Percentiles rank a stretch among this genome's conserved stretches.
Evolutionary conservation across 495 filamentous ascomycete genomes (phyloP).

Genomic region (Penicillium waksmanii): DNA sequence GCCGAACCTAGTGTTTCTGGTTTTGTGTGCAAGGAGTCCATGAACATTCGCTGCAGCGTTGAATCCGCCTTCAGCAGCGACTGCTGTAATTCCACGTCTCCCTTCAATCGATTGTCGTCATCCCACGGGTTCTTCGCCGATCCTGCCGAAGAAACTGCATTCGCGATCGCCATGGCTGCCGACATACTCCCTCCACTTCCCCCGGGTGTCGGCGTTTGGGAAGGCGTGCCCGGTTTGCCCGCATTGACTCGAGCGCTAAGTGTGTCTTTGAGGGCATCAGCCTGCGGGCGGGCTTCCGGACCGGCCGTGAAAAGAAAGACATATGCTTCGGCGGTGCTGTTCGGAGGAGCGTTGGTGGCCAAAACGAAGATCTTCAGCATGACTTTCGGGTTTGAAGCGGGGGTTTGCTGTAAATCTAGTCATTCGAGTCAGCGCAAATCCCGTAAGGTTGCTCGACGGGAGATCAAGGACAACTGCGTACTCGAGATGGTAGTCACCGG

Average conservation of each 20-base stretch:
- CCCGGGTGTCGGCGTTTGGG: constrained; percentile 36
- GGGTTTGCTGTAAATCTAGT: constrained; percentile 87
- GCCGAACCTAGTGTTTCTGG: constrained; percentile 76
- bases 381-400: constrained; percentile 77
- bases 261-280: constrained; percentile 78
- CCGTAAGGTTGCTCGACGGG: not conserved
- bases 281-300: constrained; percentile 75
- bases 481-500: constrained; percentile 77
- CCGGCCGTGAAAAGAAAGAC: constrained; percentile 86
- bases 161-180: constrained; percentile 63
- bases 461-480: constrained; percentile 40
- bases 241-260: constrained; percentile 77
- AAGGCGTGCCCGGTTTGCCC: constrained; percentile 57
- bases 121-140: constrained; percentile 62
- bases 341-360: constrained; percentile 50
- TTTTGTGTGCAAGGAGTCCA: constrained; percentile 75
- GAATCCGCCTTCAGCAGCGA: constrained; percentile 79
- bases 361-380: constrained; percentile 87
- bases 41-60: constrained; percentile 75
- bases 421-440: constrained; percentile 11
- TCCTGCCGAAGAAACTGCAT: constrained; percentile 50
- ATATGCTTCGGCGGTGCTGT: constrained; percentile 64
- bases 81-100: constrained; percentile 78
- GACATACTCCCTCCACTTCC: constrained; percentile 49
- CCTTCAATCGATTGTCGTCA: constrained; percentile 73